Conservation (phyloP, 768 basidiomycete species). For the Trametes sanguinea region DNA sequence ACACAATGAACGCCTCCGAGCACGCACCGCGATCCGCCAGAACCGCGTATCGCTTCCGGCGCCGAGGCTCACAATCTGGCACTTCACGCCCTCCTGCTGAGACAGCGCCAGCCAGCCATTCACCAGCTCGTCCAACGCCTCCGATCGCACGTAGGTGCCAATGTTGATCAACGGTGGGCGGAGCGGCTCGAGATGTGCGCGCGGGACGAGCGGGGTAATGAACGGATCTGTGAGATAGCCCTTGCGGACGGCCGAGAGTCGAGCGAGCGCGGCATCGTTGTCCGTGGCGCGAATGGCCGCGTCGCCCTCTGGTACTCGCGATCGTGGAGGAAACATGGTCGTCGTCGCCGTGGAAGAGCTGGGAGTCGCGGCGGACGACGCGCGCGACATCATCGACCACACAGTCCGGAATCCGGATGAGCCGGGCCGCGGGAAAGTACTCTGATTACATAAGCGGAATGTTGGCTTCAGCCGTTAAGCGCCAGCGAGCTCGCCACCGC, state of each 20-base stretch:
- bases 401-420: neutral
- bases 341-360: too few relatives aligned
- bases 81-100: slow-evolving; percentile 43
- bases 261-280: slow-evolving; percentile 79
- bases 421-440: neutral
- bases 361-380: too few relatives aligned
- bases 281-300: slow-evolving; percentile 76
- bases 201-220: slow-evolving; percentile 64
- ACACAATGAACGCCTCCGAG: neutral
- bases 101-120: slow-evolving; percentile 59
- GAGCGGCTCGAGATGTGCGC: slow-evolving; percentile 53
- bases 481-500: too few relatives aligned
- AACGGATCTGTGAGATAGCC: slow-evolving; percentile 83
- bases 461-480: neutral
- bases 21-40: slow-evolving; percentile 84
- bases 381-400: too few relatives aligned
- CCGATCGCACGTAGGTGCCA: slow-evolving; percentile 86
- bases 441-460: slow-evolving; percentile 1
- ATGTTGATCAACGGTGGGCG: slow-evolving; percentile 92
- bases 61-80: slow-evolving; percentile 92
- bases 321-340: slow-evolving; percentile 21
- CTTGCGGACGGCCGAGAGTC: slow-evolving; percentile 80
- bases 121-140: slow-evolving; percentile 78
- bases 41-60: slow-evolving; percentile 96
- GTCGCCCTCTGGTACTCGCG: slow-evolving; percentile 47